Evolutionary conservation across 2,329 filamentous ascomycete species (phyloP).

Genomic region (Calycina herbarum): DNA sequence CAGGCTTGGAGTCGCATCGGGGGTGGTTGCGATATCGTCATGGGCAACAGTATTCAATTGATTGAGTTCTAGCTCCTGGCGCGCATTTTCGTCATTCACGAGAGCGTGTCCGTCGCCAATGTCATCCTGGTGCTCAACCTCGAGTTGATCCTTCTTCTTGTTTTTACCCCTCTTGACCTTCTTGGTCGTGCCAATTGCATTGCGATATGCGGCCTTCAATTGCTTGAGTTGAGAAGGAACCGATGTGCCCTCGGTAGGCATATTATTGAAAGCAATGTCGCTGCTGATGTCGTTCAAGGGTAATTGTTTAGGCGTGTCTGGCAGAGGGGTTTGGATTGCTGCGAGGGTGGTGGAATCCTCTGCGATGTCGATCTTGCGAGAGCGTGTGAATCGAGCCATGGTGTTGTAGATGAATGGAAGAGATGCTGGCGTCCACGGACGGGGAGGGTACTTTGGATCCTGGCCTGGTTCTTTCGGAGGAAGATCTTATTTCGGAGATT

Average conservation of each 20-base stretch:
- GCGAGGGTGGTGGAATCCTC: constrained; percentile 34
- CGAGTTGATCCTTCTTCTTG: constrained; percentile 29
- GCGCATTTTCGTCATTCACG: constrained; percentile 11
- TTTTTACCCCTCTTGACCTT: constrained; percentile 30
- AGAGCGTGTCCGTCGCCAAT: constrained; percentile 11
- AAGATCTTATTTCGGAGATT: constrained; percentile 15
- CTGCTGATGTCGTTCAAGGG: constrained; percentile 26
- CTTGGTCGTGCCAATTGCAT: constrained; percentile 33
- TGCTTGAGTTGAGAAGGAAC: constrained; percentile 33
- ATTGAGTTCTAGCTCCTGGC: constrained; percentile 7
- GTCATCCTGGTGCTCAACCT: constrained; percentile 17
- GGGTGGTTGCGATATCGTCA: constrained; percentile 8
- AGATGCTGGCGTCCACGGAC: background rate
- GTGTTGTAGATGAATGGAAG: constrained; percentile 13
- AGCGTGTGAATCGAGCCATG: constrained; percentile 38
- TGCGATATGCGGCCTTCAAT: constrained; percentile 38
- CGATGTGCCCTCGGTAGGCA: constrained; percentile 24
- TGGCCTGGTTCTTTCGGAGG: constrained; percentile 6
- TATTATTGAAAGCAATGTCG: constrained; percentile 24
- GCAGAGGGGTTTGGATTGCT: constrained; percentile 25
- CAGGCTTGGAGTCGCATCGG: constrained; percentile 18
- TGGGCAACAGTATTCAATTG: constrained; percentile 4
- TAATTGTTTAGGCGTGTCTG: constrained; percentile 21
- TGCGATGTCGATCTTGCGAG: constrained; percentile 33
- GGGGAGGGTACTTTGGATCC: background rate